Base-by-base conservation (phyloP, 371 early-diverging fungal genomes). In the Zopfochytrium polystomum region DNA sequence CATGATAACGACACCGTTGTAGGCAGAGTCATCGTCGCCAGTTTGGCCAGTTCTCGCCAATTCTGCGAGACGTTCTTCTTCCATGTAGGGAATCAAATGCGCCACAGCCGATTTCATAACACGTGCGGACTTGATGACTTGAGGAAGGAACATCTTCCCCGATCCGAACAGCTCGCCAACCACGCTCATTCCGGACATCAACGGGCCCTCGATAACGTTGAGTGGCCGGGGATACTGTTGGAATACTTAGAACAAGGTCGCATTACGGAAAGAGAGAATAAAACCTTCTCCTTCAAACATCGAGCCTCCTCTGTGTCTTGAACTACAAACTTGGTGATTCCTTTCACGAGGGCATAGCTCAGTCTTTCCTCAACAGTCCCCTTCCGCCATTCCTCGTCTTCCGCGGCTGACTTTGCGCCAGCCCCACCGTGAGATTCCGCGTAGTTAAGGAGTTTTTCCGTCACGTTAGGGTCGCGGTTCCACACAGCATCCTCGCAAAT, bases 111-210 rank as follows among this genome's bases (percentile, higher is more conserved):
- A 90, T 64, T 93, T 94, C 93, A 94, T 93, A 27, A 92, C 68
- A 48, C 74, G 89, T 47, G 95, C 95, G 56, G 90, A 90, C 74
- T 93, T 93, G 77, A 95, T 95, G 53, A 95, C 95, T 68, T 95
- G 95, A 7, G 95, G 95, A 80, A 95, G 85, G 72, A 95, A 95
- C 95, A 95, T 95, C 72, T 93, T 93, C 34, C 94, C 92, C 26
- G 87, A 72, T 38, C 95, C 94, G 76, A 95, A 95, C 45, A 93
- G 78, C 68, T 95, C 90, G 60, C 95, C 95, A 3, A 95, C 95
- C 45, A 87, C 80, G 57, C 82, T 85, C 95, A 95, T 95, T 55
- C 95, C 95, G 53, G 74, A 77, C 95, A 95, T 95, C 44, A 95
- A 80, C 20, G 95, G 95, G 3, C 93, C 93, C 70, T 95, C 95